These are phyloP conservation scores for Pyrenochaeta sp. DNA, from an alignment of 2,329 filamentous ascomycete genomes.

Conservation along the genomic window DNA sequence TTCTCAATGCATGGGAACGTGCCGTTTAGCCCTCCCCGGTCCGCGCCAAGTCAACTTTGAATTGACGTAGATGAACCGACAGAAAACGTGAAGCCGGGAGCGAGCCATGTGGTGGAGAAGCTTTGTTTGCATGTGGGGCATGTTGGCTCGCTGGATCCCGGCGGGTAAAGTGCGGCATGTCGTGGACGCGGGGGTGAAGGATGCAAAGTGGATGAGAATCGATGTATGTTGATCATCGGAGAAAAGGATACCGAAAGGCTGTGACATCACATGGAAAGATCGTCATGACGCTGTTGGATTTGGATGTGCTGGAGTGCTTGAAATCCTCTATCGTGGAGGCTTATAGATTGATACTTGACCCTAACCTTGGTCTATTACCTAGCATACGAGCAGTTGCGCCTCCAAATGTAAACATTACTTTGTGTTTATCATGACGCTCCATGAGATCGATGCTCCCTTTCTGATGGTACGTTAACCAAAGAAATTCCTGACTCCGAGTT, in stretches of 20 bases:
- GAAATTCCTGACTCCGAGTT: background rate
- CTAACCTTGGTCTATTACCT: background rate
- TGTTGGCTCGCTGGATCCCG: background rate
- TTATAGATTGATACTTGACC: too few species aligned
- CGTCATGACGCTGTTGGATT: too few species aligned
- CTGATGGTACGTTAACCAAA: background rate
- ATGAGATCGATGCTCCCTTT: background rate
- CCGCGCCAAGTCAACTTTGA: conserved; percentile 18
- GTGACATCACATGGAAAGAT: background rate
- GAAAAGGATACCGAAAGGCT: background rate
- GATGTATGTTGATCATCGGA: background rate
- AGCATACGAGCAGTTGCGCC: background rate
- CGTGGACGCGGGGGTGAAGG: background rate
- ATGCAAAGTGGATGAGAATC: background rate
- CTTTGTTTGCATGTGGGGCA: background rate
- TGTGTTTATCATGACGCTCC: background rate
- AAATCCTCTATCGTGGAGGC: too few species aligned
- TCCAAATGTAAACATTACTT: background rate
- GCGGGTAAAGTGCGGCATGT: background rate
- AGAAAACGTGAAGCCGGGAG: background rate
- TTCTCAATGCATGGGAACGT: conserved; percentile 12
- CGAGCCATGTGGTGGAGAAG: conserved; percentile 4
- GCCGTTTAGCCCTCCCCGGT: conserved; percentile 15
- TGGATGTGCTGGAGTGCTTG: too few species aligned
- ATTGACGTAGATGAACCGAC: conserved; percentile 23